Evolutionary conservation across 176 grass and related monocot genomes (phyloP), one percentile per base, ranked within the genome.

Genomic region (Raddia distichophylla): DNA sequence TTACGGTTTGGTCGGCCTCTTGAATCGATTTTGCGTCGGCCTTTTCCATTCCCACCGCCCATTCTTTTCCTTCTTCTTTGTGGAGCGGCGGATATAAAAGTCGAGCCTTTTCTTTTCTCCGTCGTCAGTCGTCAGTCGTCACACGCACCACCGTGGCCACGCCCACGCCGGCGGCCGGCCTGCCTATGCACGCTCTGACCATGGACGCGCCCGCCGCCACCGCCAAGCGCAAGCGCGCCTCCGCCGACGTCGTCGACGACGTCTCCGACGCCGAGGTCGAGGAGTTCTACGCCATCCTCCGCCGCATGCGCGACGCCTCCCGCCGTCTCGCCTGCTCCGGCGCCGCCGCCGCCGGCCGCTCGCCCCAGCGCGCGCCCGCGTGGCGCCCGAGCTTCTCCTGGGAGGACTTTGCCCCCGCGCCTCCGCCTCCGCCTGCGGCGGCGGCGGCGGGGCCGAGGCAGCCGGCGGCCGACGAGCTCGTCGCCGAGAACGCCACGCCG

Each of bases 211-310:
- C 69, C 40, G 32, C 50, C 9, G 2, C 49, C 65, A 37, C 40
- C 52, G 46, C 27, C 78, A 81, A 89, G 72, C 75, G 66, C 75
- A 84, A 81, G 78, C 86, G 70, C 87, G 7, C 64, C 0, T 67
- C 67, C 80, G 48, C 59, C 2, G 11, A 51, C 10, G 37, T 2
- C 80, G 48, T 56, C 42, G 83, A 80, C 1, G 87, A 90, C 32
- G 93, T 84, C 5, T 82, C 93, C 1, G 93, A 96, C 60, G 84
- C 86, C 17, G 91, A 97, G 86, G 88, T 93, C n/a, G 91, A 93
- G 64, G 94, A 97, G 74, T 96, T 96, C 82, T 93, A 91, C 93
- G 90, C 93, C 80, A 96, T 96, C 85, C 83, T 96, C 16, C 86
- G 89, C 17, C 94, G 94, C 76, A 83, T 93, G 68, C 88, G 82